Evolutionary conservation across 768 basidiomycete species (phyloP).

Genomic region (Boletellus ananiceps): DNA sequence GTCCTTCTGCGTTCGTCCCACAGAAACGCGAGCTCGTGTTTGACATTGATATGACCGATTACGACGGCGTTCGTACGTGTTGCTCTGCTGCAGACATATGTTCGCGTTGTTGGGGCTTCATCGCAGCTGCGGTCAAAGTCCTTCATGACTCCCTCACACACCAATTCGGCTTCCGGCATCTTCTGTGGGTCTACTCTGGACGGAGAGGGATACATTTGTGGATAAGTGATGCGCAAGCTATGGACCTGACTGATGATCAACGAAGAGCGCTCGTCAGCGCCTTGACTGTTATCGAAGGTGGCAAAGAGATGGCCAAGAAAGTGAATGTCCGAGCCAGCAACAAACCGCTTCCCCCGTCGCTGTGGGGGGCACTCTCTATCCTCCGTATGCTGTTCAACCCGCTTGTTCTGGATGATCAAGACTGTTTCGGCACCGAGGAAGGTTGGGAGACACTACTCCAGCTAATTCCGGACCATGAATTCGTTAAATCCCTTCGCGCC

Average conservation of each 20-base stretch:
- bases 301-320: conserved; percentile 77
- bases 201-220: conserved; percentile 98
- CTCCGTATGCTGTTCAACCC: conserved; percentile 56
- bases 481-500: conserved; percentile 44
- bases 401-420: conserved; percentile 76
- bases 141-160: conserved; percentile 75
- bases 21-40: conserved; percentile 90
- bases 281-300: conserved; percentile 77
- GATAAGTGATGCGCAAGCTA: conserved; percentile 87
- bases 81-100: conserved; percentile 91
- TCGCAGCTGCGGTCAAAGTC: conserved; percentile 86
- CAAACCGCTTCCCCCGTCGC: conserved; percentile 61
- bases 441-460: conserved; percentile 73
- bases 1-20: conserved; percentile 65
- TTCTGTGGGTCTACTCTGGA: conserved; percentile 98
- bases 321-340: conserved; percentile 60
- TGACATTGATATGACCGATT: conserved; percentile 99
- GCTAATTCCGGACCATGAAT: conserved; percentile 62
- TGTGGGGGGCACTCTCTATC: conserved; percentile 51
- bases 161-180: conserved; percentile 85
- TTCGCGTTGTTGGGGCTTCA: conserved; percentile 90
- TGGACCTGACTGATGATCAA: conserved; percentile 89
- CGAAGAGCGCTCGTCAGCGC: conserved; percentile 82
- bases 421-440: conserved; percentile 67
- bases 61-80: conserved; percentile 92